Evolutionary conservation across 179 eudicot species (phyloP), one percentile per base, ranked within the genome.

Genomic region (Beta corolliflora): DNA sequence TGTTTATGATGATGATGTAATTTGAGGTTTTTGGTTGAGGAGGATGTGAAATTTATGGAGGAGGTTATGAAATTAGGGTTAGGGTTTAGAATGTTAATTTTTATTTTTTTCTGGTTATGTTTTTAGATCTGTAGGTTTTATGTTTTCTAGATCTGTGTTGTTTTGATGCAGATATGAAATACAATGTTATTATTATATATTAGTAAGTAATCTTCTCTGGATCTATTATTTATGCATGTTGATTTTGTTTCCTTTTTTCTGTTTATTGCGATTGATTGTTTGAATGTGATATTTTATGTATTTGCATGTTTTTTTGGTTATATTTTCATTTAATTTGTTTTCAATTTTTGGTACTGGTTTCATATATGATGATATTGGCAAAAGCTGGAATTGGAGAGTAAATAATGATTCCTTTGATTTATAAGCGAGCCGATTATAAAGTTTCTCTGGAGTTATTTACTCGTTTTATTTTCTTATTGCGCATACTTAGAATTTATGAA

Each of bases 51-150:
- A 44, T 41, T 29, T 73, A 50, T 18, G 77, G 52, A 19, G 73
- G 53, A 21, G 69, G 68, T 44, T 21, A 36, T 76, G 44, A 15
- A 19, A 21, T 21, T 76, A 76, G 79, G 69, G 54, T 61, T 59
- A 59, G 79, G 69, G 53, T 56, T 75, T 41, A 75, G 78, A 10
- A 15, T n/a, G n/a, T n/a, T n/a, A n/a, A n/a, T n/a, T n/a, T 29
- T 56, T 11, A 25, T 44, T 14, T 9, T 13, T 53, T 14, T 21
- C 9, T 23, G 16, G 15, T 25, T 36, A 3, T 31, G 21, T 31
- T 9, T 8, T 69, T 18, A 13, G 45, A 5, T 31, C 2, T 6
- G 52, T 54, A 54, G n/a, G 12, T 58, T 58, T 19, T 15, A 74
- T 23, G 15, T 21, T 75, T 76, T 61, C 44, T 10, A 7, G 1